Conservation (phyloP, 495 filamentous ascomycete species). For the Halenospora varia region DNA sequence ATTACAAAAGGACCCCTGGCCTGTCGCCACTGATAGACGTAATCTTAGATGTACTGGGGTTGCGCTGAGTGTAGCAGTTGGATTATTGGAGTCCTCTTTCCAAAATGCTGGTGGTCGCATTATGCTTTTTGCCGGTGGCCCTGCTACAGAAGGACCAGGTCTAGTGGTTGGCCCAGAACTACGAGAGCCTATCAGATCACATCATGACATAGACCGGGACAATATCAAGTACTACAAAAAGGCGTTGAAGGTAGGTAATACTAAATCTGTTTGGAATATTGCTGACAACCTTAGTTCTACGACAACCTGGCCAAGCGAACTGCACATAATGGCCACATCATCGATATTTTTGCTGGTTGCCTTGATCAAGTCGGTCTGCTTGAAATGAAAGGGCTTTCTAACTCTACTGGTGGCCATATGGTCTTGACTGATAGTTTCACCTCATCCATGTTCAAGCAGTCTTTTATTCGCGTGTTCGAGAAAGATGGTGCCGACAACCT, state of each 20-base stretch:
- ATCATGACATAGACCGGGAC: slow-evolving; percentile 98
- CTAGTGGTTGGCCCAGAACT: slow-evolving; percentile 97
- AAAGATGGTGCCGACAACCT: slow-evolving; percentile 93
- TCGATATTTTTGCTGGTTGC: slow-evolving; percentile 98
- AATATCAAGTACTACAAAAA: slow-evolving; percentile 99
- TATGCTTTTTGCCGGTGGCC: slow-evolving; percentile 95
- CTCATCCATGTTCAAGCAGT: slow-evolving; percentile 99
- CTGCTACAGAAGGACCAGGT: slow-evolving; percentile 93
- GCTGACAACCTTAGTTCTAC: slow-evolving; percentile 62
- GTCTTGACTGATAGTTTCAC: slow-evolving; percentile 99
- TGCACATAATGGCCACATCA: slow-evolving; percentile 93
- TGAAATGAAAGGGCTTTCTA: slow-evolving; percentile 98
- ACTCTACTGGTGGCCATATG: slow-evolving; percentile 97
- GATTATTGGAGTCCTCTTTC: slow-evolving; percentile 89
- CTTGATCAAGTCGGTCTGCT: slow-evolving; percentile 96
- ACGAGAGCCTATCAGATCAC: slow-evolving; percentile 94
- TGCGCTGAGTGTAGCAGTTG: slow-evolving; percentile 90
- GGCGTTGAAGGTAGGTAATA: slow-evolving; percentile 76
- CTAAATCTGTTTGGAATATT: neutral
- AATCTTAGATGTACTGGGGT: slow-evolving; percentile 93
- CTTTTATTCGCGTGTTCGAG: slow-evolving; percentile 95
- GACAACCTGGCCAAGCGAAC: slow-evolving; percentile 94
- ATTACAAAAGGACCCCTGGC: slow-evolving; percentile 97
- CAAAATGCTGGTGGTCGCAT: slow-evolving; percentile 92
- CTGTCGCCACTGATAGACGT: slow-evolving; percentile 90